Percentiles rank a stretch among this genome's conserved stretches.
Evolutionary conservation across 2,329 filamentous ascomycete species (phyloP).

Genomic region (Immersiporthe knoxdaviesiana): DNA sequence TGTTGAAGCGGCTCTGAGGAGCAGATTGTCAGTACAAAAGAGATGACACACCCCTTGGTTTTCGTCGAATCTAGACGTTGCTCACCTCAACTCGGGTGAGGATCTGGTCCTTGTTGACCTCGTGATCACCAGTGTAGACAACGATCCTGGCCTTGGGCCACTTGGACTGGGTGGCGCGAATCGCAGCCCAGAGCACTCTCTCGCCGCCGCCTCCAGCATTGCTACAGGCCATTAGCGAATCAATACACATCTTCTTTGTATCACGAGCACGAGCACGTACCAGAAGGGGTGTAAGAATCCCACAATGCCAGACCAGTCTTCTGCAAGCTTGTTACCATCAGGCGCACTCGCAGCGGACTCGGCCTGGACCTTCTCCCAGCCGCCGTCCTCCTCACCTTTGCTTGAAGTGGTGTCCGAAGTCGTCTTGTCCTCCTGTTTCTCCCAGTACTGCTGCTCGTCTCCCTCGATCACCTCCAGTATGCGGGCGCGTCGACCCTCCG

Average conservation of each 20-base stretch:
- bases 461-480: constrained; percentile 56
- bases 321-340: constrained; percentile 47
- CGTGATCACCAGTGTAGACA: constrained; percentile 95
- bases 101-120: constrained; percentile 79
- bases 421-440: constrained; percentile 35
- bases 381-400: constrained; percentile 54
- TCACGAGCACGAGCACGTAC: constrained; percentile 53
- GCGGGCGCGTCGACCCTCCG: constrained; percentile 62
- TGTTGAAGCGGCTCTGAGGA: constrained; percentile 81
- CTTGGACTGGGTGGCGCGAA: constrained; percentile 83
- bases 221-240: constrained; percentile 47
- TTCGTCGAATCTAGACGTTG: constrained; percentile 7
- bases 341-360: constrained; percentile 42
- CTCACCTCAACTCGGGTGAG: constrained; percentile 73
- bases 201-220: constrained; percentile 97
- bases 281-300: constrained; percentile 99
- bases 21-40: constrained; percentile 19
- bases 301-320: constrained; percentile 80
- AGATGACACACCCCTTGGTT: not conserved
- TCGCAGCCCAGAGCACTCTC: constrained; percentile 93
- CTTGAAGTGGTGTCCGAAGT: constrained; percentile 35
- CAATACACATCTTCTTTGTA: no score
- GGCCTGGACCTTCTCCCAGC: constrained; percentile 71
- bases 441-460: constrained; percentile 45
- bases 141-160: constrained; percentile 89